Conservation (phyloP, 2,329 filamentous ascomycete genomes). For the Colletotrichum graminicola region DNA sequence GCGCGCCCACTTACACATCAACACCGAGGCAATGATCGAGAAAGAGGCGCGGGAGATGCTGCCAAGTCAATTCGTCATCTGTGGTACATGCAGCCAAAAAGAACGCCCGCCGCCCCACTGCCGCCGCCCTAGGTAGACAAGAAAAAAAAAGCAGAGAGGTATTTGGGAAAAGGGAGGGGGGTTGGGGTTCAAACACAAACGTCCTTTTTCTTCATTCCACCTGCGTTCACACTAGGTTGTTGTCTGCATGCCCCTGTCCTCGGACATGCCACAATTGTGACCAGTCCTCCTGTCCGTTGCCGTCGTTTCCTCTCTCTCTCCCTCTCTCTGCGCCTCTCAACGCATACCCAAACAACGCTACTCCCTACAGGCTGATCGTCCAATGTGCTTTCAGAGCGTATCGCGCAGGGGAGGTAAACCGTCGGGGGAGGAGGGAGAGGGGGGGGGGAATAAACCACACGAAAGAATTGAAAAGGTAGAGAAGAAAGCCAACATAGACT, state of each 20-base stretch:
- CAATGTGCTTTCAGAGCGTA: not conserved
- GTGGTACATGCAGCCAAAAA: constrained; percentile 11
- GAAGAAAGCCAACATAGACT: not conserved
- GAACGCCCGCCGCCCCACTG: constrained; percentile 12
- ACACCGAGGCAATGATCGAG: not conserved
- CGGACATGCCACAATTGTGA: constrained; percentile 30
- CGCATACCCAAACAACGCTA: not conserved
- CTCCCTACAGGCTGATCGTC: not conserved
- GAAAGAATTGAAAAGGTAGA: not conserved
- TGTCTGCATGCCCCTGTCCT: constrained; percentile 4
- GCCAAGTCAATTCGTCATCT: constrained; percentile 14
- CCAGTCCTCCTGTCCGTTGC: constrained; percentile 4
- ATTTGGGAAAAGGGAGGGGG: not conserved
- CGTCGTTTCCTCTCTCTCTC: not conserved
- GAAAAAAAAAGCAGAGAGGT: constrained; percentile 10
- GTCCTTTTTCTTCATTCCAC: not conserved
- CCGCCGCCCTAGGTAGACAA: not conserved
- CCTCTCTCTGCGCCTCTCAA: not conserved
- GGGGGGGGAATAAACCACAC: not conserved
- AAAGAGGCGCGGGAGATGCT: constrained; percentile 5
- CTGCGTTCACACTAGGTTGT: not conserved
- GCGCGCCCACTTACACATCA: not conserved
- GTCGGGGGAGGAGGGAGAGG: not conserved
- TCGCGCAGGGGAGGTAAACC: not conserved
- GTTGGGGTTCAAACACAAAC: not conserved